Evolutionary conservation across 306 rosid species (phyloP).

Genomic region (Rubus idaeus): DNA sequence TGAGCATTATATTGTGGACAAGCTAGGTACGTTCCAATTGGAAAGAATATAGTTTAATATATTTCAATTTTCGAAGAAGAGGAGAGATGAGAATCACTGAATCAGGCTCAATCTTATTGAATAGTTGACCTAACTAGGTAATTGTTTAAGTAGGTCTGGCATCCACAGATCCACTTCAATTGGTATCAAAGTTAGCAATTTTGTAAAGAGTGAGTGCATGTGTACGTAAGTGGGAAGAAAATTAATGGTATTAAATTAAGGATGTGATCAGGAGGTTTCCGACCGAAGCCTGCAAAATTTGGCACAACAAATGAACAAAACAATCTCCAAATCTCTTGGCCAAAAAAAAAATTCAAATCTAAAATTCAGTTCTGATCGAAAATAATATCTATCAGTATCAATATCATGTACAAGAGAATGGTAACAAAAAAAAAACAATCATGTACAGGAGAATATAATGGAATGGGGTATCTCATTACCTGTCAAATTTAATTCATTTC

Average conservation of each 20-base stretch:
- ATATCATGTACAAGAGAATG: too few species aligned
- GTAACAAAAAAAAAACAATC: too few species aligned
- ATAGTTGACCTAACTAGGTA: neutral
- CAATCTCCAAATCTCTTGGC: too few species aligned
- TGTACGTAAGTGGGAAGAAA: neutral
- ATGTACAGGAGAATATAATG: too few species aligned
- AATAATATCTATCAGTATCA: neutral
- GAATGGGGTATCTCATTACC: neutral
- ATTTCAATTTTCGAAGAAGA: neutral
- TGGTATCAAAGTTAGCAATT: neutral
- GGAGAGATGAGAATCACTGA: neutral
- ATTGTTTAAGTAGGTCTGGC: too few species aligned
- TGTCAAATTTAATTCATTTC: too few species aligned
- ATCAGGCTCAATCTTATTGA: neutral
- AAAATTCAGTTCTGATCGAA: too few species aligned
- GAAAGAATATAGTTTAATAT: neutral
- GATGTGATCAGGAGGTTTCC: neutral
- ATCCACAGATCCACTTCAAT: neutral
- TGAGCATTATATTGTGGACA: neutral
- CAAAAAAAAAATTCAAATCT: too few species aligned
- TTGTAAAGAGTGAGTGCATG: neutral
- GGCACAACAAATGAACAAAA: neutral
- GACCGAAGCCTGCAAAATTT: neutral
- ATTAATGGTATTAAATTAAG: neutral
- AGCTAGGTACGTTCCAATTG: neutral